A percentile compares a stretch with the other conserved stretches of the same genome.
phyloP scores from a whole-genome alignment of 2,329 filamentous ascomycete genomes.

The Fusarium compactum region DNA sequence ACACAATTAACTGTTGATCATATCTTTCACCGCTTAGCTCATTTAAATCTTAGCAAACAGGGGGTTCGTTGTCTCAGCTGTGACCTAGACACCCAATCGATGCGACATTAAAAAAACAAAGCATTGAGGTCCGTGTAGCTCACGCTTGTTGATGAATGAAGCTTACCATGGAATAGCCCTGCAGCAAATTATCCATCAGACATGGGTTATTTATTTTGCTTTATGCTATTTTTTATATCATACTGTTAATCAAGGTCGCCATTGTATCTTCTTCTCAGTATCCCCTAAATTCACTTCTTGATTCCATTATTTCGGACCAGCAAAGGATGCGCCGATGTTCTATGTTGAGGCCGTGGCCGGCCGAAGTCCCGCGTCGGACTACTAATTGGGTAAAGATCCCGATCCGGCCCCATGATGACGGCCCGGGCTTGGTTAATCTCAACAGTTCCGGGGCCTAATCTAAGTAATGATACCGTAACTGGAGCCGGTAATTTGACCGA shows the following conservation, averaged over 20 bases:
- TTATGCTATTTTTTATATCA: neutral
- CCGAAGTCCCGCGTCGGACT: conserved; percentile 20
- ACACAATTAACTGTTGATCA: conserved; percentile 4
- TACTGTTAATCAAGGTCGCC: neutral
- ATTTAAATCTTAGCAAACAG: conserved; percentile 4
- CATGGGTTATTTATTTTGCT: neutral
- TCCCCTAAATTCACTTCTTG: neutral
- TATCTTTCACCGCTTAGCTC: conserved; percentile 28
- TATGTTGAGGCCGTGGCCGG: conserved; percentile 26
- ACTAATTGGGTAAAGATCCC: conserved; percentile 31
- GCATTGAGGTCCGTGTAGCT: conserved; percentile 5
- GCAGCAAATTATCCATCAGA: conserved; percentile 1
- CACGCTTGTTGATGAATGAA: conserved; percentile 1
- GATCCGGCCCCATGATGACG: conserved; percentile 34
- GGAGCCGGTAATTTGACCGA: conserved; percentile 14
- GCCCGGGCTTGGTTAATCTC: conserved; percentile 32
- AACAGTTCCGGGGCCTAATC: conserved; percentile 10
- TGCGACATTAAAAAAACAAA: conserved; percentile 7
- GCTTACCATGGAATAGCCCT: conserved; percentile 15
- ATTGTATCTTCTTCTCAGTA: neutral
- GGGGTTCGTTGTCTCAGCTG: conserved; percentile 22
- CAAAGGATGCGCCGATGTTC: neutral
- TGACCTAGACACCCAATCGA: conserved; percentile 13
- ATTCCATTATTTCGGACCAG: neutral
- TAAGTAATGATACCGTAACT: conserved; percentile 13